These are phyloP conservation scores for Pythium angustatum DNA, from an alignment of 352 stramenopile genomes.

Conservation along the genomic window DNA sequence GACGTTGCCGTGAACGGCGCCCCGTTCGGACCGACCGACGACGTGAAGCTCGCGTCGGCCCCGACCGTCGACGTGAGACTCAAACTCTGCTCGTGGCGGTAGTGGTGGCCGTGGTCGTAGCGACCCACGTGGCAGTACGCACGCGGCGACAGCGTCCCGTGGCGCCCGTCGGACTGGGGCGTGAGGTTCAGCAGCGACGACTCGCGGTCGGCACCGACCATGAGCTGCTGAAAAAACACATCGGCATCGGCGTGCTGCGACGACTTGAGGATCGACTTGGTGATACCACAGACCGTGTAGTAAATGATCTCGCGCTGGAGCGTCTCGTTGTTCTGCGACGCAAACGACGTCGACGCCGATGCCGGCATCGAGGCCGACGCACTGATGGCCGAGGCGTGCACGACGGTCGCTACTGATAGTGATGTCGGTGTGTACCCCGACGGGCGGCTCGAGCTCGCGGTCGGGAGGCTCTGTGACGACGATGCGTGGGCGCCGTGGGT, in stretches of 20 bases:
- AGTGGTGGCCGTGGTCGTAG: no score
- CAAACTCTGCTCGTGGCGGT: no score
- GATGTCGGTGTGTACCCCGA: constrained; percentile 2
- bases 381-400: background rate
- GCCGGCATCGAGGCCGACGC: no score
- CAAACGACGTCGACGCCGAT: constrained; percentile 28
- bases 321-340: constrained; percentile 70
- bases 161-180: background rate
- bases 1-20: constrained; percentile 14
- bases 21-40: constrained; percentile 3
- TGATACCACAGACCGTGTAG: constrained; percentile 81
- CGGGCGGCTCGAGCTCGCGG: constrained; percentile 6
- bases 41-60: constrained; percentile 7
- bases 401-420: constrained; percentile 11
- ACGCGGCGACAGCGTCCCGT: constrained; percentile 45
- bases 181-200: constrained; percentile 22
- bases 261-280: constrained; percentile 66
- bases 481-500: no score
- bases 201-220: constrained; percentile 59
- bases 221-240: constrained; percentile 40
- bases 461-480: no score
- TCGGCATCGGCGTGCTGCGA: constrained; percentile 37
- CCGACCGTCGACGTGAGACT: constrained; percentile 7
- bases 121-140: constrained; percentile 42
- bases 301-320: constrained; percentile 84